Evolutionary conservation across 192 early-diverging fungal species (phyloP).

Genomic region (Podila verticillata): DNA sequence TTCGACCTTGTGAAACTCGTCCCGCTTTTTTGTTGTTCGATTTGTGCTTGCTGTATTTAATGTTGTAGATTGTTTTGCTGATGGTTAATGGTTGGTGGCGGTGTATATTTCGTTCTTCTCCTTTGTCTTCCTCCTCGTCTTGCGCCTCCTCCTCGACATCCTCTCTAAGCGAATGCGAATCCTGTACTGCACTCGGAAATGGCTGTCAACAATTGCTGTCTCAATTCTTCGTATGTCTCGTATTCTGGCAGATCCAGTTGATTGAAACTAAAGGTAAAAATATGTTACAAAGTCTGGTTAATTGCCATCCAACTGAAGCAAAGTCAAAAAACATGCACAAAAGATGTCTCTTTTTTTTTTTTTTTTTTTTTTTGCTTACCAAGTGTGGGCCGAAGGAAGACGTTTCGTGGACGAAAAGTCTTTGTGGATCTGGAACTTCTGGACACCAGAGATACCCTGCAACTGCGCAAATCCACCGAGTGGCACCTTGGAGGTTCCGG

Average conservation of each 20-base stretch:
- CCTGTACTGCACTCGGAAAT: conserved; percentile 94
- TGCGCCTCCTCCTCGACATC: background rate
- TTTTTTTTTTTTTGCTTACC: conserved; percentile 74
- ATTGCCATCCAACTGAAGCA: conserved; percentile 1
- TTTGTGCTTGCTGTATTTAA: too few relatives aligned
- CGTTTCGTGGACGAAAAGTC: conserved; percentile 87
- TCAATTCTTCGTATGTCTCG: conserved; percentile 89
- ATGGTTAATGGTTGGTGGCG: too few relatives aligned
- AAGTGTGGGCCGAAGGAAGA: conserved; percentile 97
- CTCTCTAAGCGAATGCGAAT: conserved; percentile 73
- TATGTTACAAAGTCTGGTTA: conserved; percentile 5
- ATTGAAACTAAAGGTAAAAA: conserved; percentile 80
- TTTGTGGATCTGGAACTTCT: conserved; percentile 99
- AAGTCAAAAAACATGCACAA: conserved; percentile 5
- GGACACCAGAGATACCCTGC: conserved; percentile 93
- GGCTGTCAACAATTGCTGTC: conserved; percentile 83
- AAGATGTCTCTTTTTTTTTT: too few relatives aligned
- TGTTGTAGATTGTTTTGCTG: too few relatives aligned
- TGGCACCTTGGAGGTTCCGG: conserved; percentile 98
- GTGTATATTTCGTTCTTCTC: too few relatives aligned
- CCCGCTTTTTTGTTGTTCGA: too few relatives aligned
- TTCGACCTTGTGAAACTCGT: too few relatives aligned
- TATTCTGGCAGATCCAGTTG: conserved; percentile 97
- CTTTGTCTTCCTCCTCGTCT: too few relatives aligned
- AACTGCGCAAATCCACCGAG: conserved; percentile 92